A percentile compares a stretch with the other conserved stretches of the same genome.
Evolutionary conservation across 2,329 filamentous ascomycete species (phyloP).

Genomic region (Clonostachys sp.): DNA sequence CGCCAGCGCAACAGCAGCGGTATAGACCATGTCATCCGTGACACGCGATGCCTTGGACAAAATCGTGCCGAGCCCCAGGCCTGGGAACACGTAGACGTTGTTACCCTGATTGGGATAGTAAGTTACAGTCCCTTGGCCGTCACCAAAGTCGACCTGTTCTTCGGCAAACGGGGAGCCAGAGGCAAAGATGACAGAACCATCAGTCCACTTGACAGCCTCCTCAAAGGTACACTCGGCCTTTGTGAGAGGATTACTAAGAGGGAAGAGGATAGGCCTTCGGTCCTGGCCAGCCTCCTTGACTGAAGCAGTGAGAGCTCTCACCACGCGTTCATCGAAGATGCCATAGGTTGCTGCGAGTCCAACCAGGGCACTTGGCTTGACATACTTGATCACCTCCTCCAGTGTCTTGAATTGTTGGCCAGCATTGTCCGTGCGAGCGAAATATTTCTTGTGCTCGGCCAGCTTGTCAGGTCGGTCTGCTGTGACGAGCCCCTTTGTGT

Average conservation of each 20-base stretch:
- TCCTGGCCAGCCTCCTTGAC: conserved; percentile 62
- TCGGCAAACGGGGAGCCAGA: conserved; percentile 89
- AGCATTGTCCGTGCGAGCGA: conserved; percentile 59
- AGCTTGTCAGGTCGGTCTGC: conserved; percentile 89
- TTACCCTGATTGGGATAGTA: conserved; percentile 82
- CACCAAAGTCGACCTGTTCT: conserved; percentile 57
- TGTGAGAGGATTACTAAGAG: conserved; percentile 89
- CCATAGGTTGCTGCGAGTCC: conserved; percentile 93
- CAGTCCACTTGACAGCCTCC: conserved; percentile 84
- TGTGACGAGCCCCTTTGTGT: conserved; percentile 94
- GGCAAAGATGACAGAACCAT: conserved; percentile 88
- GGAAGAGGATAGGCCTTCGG: conserved; percentile 87
- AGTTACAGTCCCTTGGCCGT: conserved; percentile 52
- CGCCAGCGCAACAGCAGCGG: conserved; percentile 77
- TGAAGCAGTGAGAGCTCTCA: conserved; percentile 64
- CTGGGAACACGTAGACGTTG: conserved; percentile 92
- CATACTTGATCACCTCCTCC: conserved; percentile 88
- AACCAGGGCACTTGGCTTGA: conserved; percentile 91
- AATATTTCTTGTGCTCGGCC: conserved; percentile 81
- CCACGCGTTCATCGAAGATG: conserved; percentile 83
- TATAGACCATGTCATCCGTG: conserved; percentile 96
- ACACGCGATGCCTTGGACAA: conserved; percentile 81
- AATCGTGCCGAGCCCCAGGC: conserved; percentile 89
- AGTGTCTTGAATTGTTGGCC: conserved; percentile 72
- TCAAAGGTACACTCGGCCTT: conserved; percentile 98